These are phyloP conservation scores for Agaricales sp. DNA, from an alignment of 1,284 basidiomycete species.

Conservation along the genomic window DNA sequence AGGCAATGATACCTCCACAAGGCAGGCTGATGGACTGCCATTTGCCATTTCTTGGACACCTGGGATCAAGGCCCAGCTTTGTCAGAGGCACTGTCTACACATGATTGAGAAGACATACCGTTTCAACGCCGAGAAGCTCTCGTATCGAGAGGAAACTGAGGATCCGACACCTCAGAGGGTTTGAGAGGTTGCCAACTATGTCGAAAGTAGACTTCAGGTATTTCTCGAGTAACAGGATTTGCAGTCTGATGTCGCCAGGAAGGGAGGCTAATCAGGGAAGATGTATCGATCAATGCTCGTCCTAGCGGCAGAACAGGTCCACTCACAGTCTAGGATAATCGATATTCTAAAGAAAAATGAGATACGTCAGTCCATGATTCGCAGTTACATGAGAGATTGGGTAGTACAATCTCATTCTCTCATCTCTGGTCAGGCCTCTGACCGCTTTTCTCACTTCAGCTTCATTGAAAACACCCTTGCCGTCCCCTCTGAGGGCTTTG, in stretches of 20 bases:
- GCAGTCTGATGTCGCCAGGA: constrained; percentile 69
- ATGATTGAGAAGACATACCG: constrained; percentile 25
- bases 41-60: constrained; percentile 73
- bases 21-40: constrained; percentile 56
- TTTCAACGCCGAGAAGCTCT: constrained; percentile 52
- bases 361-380: constrained; percentile 5
- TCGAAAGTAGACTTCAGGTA: constrained; percentile 77
- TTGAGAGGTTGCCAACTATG: constrained; percentile 64
- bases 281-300: constrained; percentile 5
- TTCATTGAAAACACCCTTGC: constrained; percentile 52
- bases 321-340: constrained; percentile 47
- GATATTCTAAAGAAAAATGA: constrained; percentile 36
- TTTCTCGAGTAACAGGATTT: constrained; percentile 73
- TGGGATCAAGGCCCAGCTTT: constrained; percentile 19
- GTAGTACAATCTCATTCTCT: constrained; percentile 64
- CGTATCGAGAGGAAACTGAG: constrained; percentile 54
- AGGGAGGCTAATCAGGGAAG: constrained; percentile 37
- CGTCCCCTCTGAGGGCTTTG: constrained; percentile 39
- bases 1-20: constrained; percentile 76
- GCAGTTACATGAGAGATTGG: constrained; percentile 5
- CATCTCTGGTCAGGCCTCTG: constrained; percentile 49
- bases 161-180: constrained; percentile 55
- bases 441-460: constrained; percentile 55
- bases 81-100: constrained; percentile 4
- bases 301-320: constrained; percentile 4